Evolutionary conservation across 2,329 filamentous ascomycete species (phyloP).

Genomic region (Sporothrix variecibatus): DNA sequence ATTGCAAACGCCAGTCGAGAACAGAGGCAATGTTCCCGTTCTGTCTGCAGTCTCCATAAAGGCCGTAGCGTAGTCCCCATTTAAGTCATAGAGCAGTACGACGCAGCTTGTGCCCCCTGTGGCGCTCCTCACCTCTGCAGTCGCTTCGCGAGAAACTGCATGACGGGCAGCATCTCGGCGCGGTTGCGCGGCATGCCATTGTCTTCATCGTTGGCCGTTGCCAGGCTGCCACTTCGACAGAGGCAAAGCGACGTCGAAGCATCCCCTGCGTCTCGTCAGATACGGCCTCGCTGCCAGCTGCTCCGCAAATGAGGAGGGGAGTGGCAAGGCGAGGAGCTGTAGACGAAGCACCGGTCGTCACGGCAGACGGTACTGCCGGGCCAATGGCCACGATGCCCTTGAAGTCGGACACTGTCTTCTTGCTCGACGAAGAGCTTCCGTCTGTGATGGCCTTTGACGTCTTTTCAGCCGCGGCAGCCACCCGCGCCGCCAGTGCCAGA

Average conservation of each 20-base stretch:
- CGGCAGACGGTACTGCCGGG: conserved; percentile 58
- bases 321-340: conserved; percentile 59
- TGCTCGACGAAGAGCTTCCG: conserved; percentile 14
- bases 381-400: conserved; percentile 56
- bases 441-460: neutral
- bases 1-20: too few species aligned
- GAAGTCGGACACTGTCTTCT: conserved; percentile 34
- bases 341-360: conserved; percentile 43
- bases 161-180: conserved; percentile 87
- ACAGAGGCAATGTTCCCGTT: neutral
- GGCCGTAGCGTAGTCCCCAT: neutral
- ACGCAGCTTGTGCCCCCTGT: too few species aligned
- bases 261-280: conserved; percentile 64
- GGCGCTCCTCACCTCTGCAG: conserved; percentile 41
- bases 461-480: neutral
- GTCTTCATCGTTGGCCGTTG: conserved; percentile 51
- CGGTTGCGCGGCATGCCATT: conserved; percentile 81
- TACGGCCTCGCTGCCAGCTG: conserved; percentile 47
- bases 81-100: too few species aligned
- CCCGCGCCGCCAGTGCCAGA: conserved; percentile 54
- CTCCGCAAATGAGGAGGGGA: conserved; percentile 63
- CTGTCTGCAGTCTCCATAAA: too few species aligned
- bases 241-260: conserved; percentile 65
- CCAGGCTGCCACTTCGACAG: conserved; percentile 70
- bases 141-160: conserved; percentile 76